phyloP scores from a whole-genome alignment of 768 basidiomycete species.

The Podaxis rugospora region DNA sequence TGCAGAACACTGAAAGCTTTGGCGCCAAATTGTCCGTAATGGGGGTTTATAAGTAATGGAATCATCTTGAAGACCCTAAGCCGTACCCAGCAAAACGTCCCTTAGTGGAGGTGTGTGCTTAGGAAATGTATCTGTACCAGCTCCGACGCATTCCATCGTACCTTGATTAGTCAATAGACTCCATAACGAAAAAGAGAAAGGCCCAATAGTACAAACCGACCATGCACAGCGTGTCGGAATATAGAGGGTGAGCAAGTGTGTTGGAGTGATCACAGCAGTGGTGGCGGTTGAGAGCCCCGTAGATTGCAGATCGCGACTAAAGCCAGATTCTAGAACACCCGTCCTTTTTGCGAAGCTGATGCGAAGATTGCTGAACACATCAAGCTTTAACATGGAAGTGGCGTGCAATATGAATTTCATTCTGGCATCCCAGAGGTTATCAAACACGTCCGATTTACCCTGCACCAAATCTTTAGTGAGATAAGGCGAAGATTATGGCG shows the following conservation, averaged over 20 bases:
- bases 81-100: not conserved
- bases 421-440: conserved; percentile 4
- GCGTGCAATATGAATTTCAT: conserved; percentile 4
- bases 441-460: conserved; percentile 5
- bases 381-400: conserved; percentile 4
- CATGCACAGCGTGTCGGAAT: not conserved
- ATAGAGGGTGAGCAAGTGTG: not conserved
- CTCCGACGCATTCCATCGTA: not conserved
- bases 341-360: not conserved
- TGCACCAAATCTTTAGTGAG: conserved; percentile 1
- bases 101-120: not conserved
- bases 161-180: not conserved
- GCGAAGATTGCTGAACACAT: conserved; percentile 4
- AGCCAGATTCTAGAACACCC: conserved; percentile 2
- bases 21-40: not conserved
- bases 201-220: not conserved
- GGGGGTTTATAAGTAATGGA: not conserved
- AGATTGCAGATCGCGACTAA: conserved; percentile 5
- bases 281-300: not conserved
- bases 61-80: conserved; percentile 1
- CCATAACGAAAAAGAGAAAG: not conserved
- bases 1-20: not conserved
- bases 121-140: not conserved
- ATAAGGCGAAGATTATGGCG: conserved; percentile 6
- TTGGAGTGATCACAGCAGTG: conserved; percentile 1